These are phyloP conservation scores for Voacanga thouarsii DNA, from an alignment of 257 asterid species.

Conservation along the genomic window DNA sequence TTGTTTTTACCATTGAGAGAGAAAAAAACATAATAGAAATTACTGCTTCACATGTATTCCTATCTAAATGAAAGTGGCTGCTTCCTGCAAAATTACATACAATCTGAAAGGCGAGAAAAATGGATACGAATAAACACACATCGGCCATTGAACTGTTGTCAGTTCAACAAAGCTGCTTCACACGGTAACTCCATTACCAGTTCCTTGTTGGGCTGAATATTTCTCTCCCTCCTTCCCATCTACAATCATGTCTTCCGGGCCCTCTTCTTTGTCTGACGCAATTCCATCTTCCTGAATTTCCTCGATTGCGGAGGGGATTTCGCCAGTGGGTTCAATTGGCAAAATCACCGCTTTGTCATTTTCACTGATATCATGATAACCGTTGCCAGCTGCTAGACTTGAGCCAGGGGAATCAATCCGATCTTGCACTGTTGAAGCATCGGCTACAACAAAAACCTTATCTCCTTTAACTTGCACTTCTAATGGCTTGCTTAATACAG, in stretches of 20 bases:
- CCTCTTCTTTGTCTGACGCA: conserved; percentile 18
- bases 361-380: neutral
- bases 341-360: conserved; percentile 13
- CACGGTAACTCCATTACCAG: conserved; percentile 11
- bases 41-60: conserved; percentile 5
- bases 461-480: conserved; percentile 30
- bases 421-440: conserved; percentile 12
- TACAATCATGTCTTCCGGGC: conserved; percentile 19
- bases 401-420: conserved; percentile 18
- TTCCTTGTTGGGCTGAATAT: conserved; percentile 13
- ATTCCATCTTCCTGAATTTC: conserved; percentile 21
- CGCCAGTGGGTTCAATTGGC: conserved; percentile 20
- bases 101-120: conserved; percentile 4
- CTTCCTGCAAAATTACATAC: conserved; percentile 29
- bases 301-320: conserved; percentile 13
- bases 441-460: conserved; percentile 15
- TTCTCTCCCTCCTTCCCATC: conserved; percentile 17
- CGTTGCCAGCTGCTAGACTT: conserved; percentile 9
- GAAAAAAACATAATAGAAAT: neutral
- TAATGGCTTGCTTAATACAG: conserved; percentile 23
- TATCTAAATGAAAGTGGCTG: conserved; percentile 4
- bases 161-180: conserved; percentile 2
- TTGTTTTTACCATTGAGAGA: neutral
- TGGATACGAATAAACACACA: conserved; percentile 2
- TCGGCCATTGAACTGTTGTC: conserved; percentile 12